phyloP scores from a whole-genome alignment of 2,329 filamentous ascomycete species.

The Aspergillus awamori region DNA sequence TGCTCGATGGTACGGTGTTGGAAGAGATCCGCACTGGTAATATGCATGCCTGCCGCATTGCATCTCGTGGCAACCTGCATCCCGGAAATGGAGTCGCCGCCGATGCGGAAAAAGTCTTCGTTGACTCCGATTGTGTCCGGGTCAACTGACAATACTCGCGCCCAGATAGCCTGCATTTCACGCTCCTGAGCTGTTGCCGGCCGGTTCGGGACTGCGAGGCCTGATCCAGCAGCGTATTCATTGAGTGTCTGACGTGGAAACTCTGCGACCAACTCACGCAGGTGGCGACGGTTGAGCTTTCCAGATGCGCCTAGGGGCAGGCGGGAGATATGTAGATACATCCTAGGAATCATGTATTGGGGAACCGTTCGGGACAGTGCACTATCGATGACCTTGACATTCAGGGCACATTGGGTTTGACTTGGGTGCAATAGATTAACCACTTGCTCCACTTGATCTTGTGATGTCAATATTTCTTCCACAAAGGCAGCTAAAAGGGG shows the following conservation, averaged over 20 bases:
- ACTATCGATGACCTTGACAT: not conserved
- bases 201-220: slow-evolving; percentile 44
- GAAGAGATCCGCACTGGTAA: slow-evolving; percentile 6
- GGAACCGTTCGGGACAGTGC: not conserved
- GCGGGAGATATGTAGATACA: not conserved
- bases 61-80: slow-evolving; percentile 20
- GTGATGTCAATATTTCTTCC: not conserved
- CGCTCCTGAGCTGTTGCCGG: slow-evolving; percentile 11
- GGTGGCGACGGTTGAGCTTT: not conserved
- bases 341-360: not conserved
- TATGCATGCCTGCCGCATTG: slow-evolving; percentile 6
- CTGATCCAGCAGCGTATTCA: not conserved
- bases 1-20: not conserved
- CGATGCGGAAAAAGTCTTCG: slow-evolving; percentile 28
- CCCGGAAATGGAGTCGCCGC: slow-evolving; percentile 24
- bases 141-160: slow-evolving; percentile 1
- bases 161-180: slow-evolving; percentile 18
- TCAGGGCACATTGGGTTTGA: not conserved
- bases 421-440: not conserved
- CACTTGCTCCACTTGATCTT: no score
- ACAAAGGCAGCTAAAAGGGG: not conserved
- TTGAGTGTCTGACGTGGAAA: not conserved
- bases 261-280: not conserved
- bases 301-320: not conserved
- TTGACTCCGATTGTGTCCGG: slow-evolving; percentile 3